Evolutionary conservation across 352 stramenopile species (phyloP), one percentile per base, ranked within the genome.

Genomic region (Phytophthora cryptogea): DNA sequence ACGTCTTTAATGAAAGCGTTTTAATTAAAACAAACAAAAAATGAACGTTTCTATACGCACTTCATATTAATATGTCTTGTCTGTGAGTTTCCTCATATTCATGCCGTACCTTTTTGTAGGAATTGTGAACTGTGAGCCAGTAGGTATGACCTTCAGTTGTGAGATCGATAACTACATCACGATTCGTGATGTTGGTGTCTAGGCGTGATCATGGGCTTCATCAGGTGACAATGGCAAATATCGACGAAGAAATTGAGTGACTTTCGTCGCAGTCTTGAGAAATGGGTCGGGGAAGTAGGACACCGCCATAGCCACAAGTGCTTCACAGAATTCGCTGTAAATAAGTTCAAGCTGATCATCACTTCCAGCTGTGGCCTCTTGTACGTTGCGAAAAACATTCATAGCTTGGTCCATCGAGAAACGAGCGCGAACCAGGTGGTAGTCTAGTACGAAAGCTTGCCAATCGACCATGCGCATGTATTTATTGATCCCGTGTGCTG

Each of bases 241-340:
- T 14, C 81, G 74, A 26, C 78, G 78, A n/a, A 90, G 71, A 55
- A 90, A 90, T 50, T 90, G 78, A n/a, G 70, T 74, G 16, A 88
- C 53, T 27, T 86, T 86, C 13, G 77, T 76, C 11, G 74, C 72
- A 26, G 63, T 72, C 27, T 68, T 72, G 7, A 86, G 49, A 42
- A 90, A 92, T 51, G 83, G 83, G 31, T 90, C 75, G 1, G 83
- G 83, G 32, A 87, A 80, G 65, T 76, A 86, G 26, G 71, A 83
- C 20, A 76, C 54, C 6, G 80, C 59, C 33, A 90, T 60, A 13
- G 66, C 76, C 26, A 87, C 72, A 43, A 92, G 65, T 0, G 77
- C 83, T 20, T 92, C 83, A 33, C 76, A 89, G 40, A 90, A 92
- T 45, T 86, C 83, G 39, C 69, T 75, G 69, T 80, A 92, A 39